These are phyloP conservation scores for Ophiocordyceps robertsii DNA, from an alignment of 2,329 filamentous ascomycete genomes.

Conservation along the genomic window DNA sequence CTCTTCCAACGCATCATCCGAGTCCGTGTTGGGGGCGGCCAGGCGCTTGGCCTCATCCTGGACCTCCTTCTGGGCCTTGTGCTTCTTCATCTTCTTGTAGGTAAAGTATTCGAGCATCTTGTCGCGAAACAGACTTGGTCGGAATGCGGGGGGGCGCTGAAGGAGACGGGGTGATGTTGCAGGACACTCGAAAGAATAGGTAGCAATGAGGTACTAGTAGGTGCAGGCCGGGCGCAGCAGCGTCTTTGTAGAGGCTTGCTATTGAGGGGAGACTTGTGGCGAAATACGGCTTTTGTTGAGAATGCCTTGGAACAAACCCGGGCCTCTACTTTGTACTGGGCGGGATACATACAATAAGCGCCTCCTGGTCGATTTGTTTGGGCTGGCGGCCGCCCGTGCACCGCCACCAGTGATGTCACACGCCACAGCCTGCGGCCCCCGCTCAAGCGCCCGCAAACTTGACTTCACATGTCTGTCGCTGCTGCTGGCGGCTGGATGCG, in stretches of 20 bases:
- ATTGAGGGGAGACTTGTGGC: too few species aligned
- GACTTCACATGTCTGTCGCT: neutral
- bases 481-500: neutral
- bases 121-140: neutral
- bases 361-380: neutral
- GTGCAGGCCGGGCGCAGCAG: neutral
- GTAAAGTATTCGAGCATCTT: conserved; percentile 51
- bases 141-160: neutral
- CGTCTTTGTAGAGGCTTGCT: too few species aligned
- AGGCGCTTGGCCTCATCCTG: conserved; percentile 4
- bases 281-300: too few species aligned
- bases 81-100: conserved; percentile 50
- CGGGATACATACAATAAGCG: too few species aligned
- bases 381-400: conserved; percentile 6
- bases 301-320: too few species aligned
- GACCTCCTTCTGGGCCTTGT: conserved; percentile 33
- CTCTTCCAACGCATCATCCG: conserved; percentile 1
- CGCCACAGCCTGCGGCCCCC: conserved; percentile 5
- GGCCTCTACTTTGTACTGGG: too few species aligned
- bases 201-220: neutral
- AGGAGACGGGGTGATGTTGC: too few species aligned
- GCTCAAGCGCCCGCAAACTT: neutral
- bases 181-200: neutral
- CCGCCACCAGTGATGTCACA: conserved; percentile 22
- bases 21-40: conserved; percentile 4